phyloP scores from a whole-genome alignment of 306 rosid species.

The Canavalia ensiformis region DNA sequence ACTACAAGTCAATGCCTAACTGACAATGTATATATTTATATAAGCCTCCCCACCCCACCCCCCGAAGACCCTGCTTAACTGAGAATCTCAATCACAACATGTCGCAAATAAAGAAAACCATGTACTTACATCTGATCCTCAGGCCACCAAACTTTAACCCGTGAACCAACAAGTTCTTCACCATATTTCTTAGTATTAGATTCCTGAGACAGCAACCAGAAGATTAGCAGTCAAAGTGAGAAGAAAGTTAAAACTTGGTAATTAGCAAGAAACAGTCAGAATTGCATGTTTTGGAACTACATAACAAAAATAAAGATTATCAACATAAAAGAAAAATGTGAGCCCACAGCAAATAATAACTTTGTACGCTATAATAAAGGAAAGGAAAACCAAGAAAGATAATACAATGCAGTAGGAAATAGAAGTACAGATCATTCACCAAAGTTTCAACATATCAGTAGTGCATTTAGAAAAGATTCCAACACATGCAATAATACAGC shows the following conservation, averaged over 20 bases:
- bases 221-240: conserved; percentile 29
- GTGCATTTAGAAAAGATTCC: background rate
- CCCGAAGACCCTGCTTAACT: background rate
- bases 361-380: background rate
- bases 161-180: conserved; percentile 65
- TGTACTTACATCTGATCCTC: conserved; percentile 69
- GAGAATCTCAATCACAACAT: conserved; percentile 32
- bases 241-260: conserved; percentile 25
- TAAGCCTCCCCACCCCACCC: background rate
- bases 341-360: conserved; percentile 4
- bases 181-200: conserved; percentile 58
- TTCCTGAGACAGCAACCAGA: conserved; percentile 59
- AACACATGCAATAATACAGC: background rate
- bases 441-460: conserved; percentile 23
- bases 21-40: background rate
- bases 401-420: background rate
- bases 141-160: conserved; percentile 94
- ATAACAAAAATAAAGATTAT: conserved; percentile 1
- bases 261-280: conserved; percentile 34
- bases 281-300: background rate
- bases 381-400: background rate
- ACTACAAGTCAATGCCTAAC: background rate
- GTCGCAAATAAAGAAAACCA: conserved; percentile 25
- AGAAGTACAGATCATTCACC: conserved; percentile 7
- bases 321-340: background rate